phyloP scores from a whole-genome alignment of 352 stramenopile genomes.

The Pythium coloratum region DNA sequence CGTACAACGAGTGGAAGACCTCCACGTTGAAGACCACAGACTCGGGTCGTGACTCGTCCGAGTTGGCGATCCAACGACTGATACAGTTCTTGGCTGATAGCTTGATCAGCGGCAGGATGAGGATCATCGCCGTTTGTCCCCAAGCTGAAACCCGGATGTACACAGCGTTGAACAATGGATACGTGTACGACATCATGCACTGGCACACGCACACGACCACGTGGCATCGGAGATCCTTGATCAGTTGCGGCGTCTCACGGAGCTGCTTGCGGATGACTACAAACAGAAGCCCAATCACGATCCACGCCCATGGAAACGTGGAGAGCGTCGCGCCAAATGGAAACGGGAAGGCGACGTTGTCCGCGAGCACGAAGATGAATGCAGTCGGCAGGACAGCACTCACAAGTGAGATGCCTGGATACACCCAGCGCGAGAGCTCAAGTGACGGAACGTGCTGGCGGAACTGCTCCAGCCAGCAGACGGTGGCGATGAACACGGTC shows the following conservation, averaged over 20 bases:
- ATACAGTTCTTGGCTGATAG: neutral
- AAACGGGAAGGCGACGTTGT: neutral
- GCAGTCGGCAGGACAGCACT: neutral
- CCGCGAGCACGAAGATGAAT: neutral
- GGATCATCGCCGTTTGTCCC: neutral
- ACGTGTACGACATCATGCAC: neutral
- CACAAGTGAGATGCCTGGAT: neutral
- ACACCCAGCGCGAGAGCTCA: too few species aligned
- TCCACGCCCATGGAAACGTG: neutral
- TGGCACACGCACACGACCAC: neutral
- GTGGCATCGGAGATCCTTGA: neutral
- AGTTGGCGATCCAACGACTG: neutral
- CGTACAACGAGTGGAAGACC: neutral
- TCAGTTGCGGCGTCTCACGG: too few species aligned
- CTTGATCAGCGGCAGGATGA: neutral
- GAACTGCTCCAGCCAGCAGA: neutral
- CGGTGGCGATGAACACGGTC: neutral
- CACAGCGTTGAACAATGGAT: neutral
- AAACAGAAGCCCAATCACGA: too few species aligned
- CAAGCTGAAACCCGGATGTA: neutral
- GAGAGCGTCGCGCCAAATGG: too few species aligned
- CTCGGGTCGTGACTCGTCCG: neutral
- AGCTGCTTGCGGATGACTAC: too few species aligned
- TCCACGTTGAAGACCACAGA: neutral
- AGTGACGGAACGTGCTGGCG: too few species aligned